Base-by-base conservation (phyloP, 306 rosid species). In the Castanea crenata region DNA sequence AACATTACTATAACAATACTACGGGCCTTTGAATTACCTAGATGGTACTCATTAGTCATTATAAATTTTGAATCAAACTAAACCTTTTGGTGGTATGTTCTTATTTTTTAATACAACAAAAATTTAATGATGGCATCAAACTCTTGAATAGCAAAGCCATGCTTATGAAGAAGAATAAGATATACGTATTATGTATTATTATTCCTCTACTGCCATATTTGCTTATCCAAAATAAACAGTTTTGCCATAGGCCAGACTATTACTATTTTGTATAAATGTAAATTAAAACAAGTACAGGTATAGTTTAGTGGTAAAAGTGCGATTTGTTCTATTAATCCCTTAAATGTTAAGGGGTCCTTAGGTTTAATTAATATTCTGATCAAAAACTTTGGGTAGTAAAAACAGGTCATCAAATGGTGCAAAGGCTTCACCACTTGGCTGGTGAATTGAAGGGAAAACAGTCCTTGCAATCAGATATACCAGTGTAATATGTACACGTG, bases 341-440 rank as follows among this genome's bases (percentile, higher is more conserved):
- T 1, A 23, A 23, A 23, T 23, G 23, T 23, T 23, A 23, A 23
- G 23, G 23, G 23, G 23, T 23, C 23, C 23, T 23, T 23, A 23
- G 23, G 23, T 23, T 23, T 23, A 23, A 23, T 23, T 23, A 23
- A 23, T 23, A 23, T 23, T 23, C 1, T 1, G 23, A 23, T 23
- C 0, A 23, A 23, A 23, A 23, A 23, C 23, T 23, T 23, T 23
- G 23, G 23, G 90, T 0, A 90, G 84, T 56, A 92, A 82, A 91
- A 83, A 92, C n/a, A 92, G 96, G 73, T 92, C 93, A 86, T 92
- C 97, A 82, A 92, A 92, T 73, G 89, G 97, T 4, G 97, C 90
- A 85, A 92, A 92, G 1, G 90, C 97, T 82, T 92, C 97, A 59
- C 96, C 88, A 34, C 97, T 90, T 9, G 97, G 97, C 62, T 89